Conservation (phyloP, 2,329 filamentous ascomycete species). For the Cladophialophora chaetospira region DNA sequence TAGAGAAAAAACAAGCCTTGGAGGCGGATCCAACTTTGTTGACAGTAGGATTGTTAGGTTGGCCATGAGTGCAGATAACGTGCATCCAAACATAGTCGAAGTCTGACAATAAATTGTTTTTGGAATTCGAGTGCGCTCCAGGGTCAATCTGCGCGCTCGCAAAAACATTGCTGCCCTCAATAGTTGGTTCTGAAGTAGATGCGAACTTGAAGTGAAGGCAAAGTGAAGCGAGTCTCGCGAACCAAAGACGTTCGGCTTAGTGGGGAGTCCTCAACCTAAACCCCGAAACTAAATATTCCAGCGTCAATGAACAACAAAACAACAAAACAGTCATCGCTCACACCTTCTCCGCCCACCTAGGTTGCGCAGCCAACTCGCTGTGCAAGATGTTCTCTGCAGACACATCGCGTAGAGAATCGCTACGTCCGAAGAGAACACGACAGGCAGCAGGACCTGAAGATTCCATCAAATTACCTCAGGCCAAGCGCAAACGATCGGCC, state of each 20-base stretch:
- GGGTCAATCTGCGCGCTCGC: too few relatives aligned
- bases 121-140: too few relatives aligned
- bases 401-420: constrained; percentile 27
- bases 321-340: background rate
- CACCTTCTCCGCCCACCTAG: background rate
- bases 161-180: too few relatives aligned
- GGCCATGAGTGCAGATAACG: background rate
- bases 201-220: too few relatives aligned
- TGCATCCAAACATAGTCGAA: too few relatives aligned
- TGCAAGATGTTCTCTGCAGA: constrained; percentile 37
- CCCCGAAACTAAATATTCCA: background rate
- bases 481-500: constrained; percentile 51
- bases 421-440: constrained; percentile 36
- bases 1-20: constrained; percentile 21
- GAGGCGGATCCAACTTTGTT: background rate
- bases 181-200: background rate
- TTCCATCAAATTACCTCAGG: constrained; percentile 46
- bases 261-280: too few relatives aligned
- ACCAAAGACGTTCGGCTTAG: too few relatives aligned
- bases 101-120: too few relatives aligned
- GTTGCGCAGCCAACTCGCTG: background rate
- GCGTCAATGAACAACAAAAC: constrained; percentile 1
- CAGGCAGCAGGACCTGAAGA: constrained; percentile 44
- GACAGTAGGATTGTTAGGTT: background rate
- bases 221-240: too few relatives aligned